A percentile compares a stretch with the other conserved stretches of the same genome.
phyloP scores from a whole-genome alignment of 2,329 filamentous ascomycete genomes.

The Diaporthe caulivora region DNA sequence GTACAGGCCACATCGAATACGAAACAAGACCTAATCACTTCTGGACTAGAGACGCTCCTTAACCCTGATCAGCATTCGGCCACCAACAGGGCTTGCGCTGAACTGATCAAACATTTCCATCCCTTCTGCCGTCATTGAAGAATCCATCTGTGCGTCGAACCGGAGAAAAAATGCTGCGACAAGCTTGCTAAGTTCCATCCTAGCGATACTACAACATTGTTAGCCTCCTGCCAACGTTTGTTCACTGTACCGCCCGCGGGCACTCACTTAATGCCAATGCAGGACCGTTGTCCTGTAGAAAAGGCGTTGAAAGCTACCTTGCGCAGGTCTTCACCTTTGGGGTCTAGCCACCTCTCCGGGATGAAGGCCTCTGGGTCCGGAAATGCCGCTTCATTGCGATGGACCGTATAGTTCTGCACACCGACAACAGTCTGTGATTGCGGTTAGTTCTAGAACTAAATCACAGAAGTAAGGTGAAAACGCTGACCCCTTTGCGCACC shows the following conservation, averaged over 20 bases:
- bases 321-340: neutral
- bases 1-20: neutral
- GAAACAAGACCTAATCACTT: neutral
- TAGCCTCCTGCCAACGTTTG: neutral
- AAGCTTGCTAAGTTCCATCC: constrained; percentile 11
- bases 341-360: neutral
- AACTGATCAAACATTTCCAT: constrained; percentile 6
- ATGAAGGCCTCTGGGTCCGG: neutral
- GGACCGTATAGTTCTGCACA: neutral
- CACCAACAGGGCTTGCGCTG: constrained; percentile 5
- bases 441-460: neutral
- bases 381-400: neutral
- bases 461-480: neutral
- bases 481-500: neutral
- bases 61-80: neutral
- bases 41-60: neutral
- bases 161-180: neutral
- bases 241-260: no score
- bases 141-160: neutral
- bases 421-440: neutral
- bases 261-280: neutral
- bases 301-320: neutral
- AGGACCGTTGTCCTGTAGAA: neutral
- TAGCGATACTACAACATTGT: neutral
- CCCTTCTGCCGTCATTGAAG: neutral